Evolutionary conservation across 371 early-diverging fungal genomes (phyloP).

Genomic region (Lichtheimia corymbifera): DNA sequence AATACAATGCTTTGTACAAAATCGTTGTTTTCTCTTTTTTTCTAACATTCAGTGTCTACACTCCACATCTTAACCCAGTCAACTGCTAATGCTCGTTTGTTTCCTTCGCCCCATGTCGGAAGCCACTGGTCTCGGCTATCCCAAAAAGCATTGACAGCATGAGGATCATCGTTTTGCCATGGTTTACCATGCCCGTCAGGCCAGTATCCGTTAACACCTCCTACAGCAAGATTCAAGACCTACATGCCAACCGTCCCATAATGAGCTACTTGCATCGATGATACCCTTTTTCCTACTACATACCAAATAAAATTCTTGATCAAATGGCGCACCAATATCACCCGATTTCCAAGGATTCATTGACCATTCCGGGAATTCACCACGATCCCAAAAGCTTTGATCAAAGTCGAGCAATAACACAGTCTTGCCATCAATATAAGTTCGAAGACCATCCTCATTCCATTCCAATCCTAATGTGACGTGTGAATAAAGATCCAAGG

Average conservation of each 20-base stretch:
- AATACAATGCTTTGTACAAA: constrained; percentile 1
- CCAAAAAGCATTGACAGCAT: constrained; percentile 56
- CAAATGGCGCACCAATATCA: constrained; percentile 62
- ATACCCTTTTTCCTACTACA: neutral
- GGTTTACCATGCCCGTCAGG: constrained; percentile 58
- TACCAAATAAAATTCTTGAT: constrained; percentile 65
- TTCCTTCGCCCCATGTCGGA: constrained; percentile 55
- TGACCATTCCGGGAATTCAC: constrained; percentile 45
- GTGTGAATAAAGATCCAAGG: neutral
- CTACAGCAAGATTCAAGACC: constrained; percentile 73
- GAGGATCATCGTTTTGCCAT: constrained; percentile 51
- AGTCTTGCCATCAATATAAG: constrained; percentile 59
- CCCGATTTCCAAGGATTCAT: constrained; percentile 59
- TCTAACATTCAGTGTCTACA: constrained; percentile 25
- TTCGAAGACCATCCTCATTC: constrained; percentile 59
- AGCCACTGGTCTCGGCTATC: constrained; percentile 51
- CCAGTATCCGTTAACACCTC: constrained; percentile 66
- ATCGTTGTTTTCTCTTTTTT: constrained; percentile 1
- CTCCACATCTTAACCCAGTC: constrained; percentile 61
- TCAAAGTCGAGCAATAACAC: constrained; percentile 62
- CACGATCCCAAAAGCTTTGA: constrained; percentile 45
- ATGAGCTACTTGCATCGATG: too few species aligned
- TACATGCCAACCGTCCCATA: constrained; percentile 8
- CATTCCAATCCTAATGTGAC: constrained; percentile 51
- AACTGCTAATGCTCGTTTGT: constrained; percentile 55